Conservation (phyloP, 495 filamentous ascomycete genomes). For the Aspergillus asperescens region DNA sequence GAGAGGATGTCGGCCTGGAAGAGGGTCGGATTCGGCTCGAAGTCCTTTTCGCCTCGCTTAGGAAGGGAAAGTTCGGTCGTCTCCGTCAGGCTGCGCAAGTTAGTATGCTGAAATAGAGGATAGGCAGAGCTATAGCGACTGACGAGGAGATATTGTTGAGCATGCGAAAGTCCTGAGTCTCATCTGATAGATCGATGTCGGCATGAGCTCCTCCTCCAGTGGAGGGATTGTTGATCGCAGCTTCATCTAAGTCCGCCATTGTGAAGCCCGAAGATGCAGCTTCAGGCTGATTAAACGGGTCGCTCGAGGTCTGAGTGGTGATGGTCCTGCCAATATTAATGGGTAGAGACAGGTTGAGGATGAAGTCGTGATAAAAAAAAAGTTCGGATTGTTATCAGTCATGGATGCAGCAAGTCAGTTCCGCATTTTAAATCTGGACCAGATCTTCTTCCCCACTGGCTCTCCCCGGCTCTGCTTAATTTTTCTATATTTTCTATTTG, state of each 20-base stretch:
- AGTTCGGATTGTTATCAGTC: not conserved
- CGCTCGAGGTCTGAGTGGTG: not conserved
- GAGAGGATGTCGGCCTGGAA: slow-evolving; percentile 71
- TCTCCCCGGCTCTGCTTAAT: not conserved
- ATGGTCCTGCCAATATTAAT: not conserved
- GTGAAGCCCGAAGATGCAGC: not conserved
- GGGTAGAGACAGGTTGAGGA: not conserved
- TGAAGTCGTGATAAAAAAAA: slow-evolving; percentile 6
- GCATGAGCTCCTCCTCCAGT: slow-evolving; percentile 26
- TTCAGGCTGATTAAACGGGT: not conserved
- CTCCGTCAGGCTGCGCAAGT: slow-evolving; percentile 27
- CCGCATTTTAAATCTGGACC: not conserved
- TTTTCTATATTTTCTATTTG: not conserved
- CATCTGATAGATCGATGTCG: slow-evolving; percentile 70
- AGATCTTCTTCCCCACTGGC: slow-evolving; percentile 1
- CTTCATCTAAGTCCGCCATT: slow-evolving; percentile 50
- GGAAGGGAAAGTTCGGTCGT: slow-evolving; percentile 48
- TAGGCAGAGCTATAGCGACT: slow-evolving; percentile 1
- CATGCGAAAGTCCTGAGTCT: slow-evolving; percentile 83
- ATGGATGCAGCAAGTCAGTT: not conserved
- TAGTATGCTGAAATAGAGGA: not conserved
- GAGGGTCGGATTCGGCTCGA: slow-evolving; percentile 83
- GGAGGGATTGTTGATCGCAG: slow-evolving; percentile 30
- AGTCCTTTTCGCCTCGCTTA: slow-evolving; percentile 89
- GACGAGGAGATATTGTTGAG: slow-evolving; percentile 57